Evolutionary conservation across 2,329 filamentous ascomycete species (phyloP).

Genomic region (Lachnellula suecica): DNA sequence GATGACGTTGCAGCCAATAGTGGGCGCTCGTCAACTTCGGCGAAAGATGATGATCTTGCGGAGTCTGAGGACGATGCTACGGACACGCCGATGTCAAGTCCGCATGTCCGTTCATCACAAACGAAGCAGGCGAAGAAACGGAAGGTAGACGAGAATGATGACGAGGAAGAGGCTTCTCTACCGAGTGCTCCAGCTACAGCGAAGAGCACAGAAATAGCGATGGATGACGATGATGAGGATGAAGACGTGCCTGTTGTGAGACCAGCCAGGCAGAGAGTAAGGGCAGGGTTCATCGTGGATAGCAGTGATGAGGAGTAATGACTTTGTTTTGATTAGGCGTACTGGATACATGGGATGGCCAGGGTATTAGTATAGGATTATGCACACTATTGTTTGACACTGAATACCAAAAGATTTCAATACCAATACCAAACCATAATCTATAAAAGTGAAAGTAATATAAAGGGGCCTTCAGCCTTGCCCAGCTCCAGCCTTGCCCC

Average conservation of each 20-base stretch:
- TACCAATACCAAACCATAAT: not conserved
- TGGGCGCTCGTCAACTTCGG: constrained; percentile 15
- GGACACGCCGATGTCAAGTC: constrained; percentile 41
- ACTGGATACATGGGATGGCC: constrained; percentile 4
- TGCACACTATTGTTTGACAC: not conserved
- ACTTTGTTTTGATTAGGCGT: constrained; percentile 4
- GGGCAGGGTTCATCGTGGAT: constrained; percentile 56
- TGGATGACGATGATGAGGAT: constrained; percentile 40
- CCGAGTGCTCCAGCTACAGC: constrained; percentile 25
- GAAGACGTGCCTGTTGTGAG: constrained; percentile 38
- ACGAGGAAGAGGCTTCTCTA: constrained; percentile 17
- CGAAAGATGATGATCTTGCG: constrained; percentile 22
- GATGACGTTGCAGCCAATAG: constrained; percentile 32
- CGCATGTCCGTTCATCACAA: constrained; percentile 31
- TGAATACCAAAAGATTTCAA: not conserved
- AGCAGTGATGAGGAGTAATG: constrained; percentile 50
- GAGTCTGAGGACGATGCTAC: constrained; percentile 35
- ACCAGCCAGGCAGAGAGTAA: constrained; percentile 37
- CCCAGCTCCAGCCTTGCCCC: not conserved
- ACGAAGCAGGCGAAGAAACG: constrained; percentile 41
- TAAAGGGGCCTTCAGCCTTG: not conserved
- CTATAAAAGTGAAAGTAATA: not conserved
- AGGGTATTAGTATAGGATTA: not conserved
- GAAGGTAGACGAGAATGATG: constrained; percentile 33
- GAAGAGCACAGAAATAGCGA: constrained; percentile 9